These are phyloP conservation scores for Solioccasus polychromus DNA, from an alignment of 768 basidiomycete species.

Conservation along the genomic window DNA sequence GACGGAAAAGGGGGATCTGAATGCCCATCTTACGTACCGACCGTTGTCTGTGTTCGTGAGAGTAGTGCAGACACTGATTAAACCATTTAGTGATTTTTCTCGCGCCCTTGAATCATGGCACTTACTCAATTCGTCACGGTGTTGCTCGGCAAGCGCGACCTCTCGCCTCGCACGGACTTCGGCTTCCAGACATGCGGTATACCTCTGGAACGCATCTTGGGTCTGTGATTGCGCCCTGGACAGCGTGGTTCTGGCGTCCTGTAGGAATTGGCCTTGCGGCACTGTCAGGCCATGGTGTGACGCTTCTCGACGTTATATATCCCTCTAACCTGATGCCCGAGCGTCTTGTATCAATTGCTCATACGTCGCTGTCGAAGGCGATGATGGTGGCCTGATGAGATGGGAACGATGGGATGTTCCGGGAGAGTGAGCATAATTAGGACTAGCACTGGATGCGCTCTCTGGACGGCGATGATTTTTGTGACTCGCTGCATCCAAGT, in stretches of 20 bases:
- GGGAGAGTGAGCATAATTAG: constrained; percentile 32
- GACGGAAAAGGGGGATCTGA: constrained; percentile 5
- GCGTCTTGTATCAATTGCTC: constrained; percentile 60
- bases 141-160: constrained; percentile 61
- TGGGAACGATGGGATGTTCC: constrained; percentile 30
- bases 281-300: constrained; percentile 7
- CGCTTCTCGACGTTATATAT: constrained; percentile 4
- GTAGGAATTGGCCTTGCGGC: constrained; percentile 55
- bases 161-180: constrained; percentile 67
- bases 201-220: constrained; percentile 67
- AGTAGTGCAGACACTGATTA: constrained; percentile 32
- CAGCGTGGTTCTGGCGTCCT: constrained; percentile 58
- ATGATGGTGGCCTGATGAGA: constrained; percentile 45
- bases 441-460: constrained; percentile 26
- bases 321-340: constrained; percentile 53
- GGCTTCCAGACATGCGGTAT: constrained; percentile 65
- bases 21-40: constrained; percentile 28
- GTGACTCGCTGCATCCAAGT: constrained; percentile 5
- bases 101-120: constrained; percentile 7
- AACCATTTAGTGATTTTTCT: constrained; percentile 19
- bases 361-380: constrained; percentile 48
- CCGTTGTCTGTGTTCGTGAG: constrained; percentile 34
- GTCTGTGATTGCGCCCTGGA: constrained; percentile 67
- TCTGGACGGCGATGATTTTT: constrained; percentile 16
- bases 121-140: constrained; percentile 59